Percentiles rank a stretch among this genome's conserved stretches.
Evolutionary conservation across 306 rosid species (phyloP).

Genomic region (Amphicarpaea edgeworthii): DNA sequence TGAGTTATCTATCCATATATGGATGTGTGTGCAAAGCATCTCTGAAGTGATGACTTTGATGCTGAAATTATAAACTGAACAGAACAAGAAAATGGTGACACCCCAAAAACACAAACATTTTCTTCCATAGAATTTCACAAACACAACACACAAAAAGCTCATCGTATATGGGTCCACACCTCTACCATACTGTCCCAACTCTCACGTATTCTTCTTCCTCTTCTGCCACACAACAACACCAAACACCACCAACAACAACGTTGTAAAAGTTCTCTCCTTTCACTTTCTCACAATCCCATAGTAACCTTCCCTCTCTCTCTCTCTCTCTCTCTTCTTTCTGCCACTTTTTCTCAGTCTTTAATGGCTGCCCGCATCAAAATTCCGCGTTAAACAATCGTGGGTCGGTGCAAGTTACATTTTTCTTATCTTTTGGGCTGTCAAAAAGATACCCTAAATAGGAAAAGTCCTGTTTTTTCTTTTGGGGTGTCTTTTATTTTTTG

Average conservation of each 20-base stretch:
- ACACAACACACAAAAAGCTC: slow-evolving; percentile 17
- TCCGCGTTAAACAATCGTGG: slow-evolving; percentile 55
- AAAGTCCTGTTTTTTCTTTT: slow-evolving; percentile 32
- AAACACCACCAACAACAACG: slow-evolving; percentile 50
- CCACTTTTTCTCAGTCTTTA: slow-evolving; percentile 70
- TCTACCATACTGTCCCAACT: slow-evolving; percentile 58
- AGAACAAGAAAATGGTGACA: slow-evolving; percentile 25
- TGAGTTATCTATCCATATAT: background rate
- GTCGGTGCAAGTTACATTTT: slow-evolving; percentile 76
- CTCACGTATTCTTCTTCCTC: slow-evolving; percentile 65
- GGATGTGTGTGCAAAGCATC: slow-evolving; percentile 5
- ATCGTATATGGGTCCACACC: slow-evolving; percentile 32
- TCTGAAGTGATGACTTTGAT: slow-evolving; percentile 15
- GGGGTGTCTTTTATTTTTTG: slow-evolving; percentile 2
- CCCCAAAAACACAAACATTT: slow-evolving; percentile 2
- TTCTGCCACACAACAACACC: slow-evolving; percentile 39
- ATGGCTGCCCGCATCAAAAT: slow-evolving; percentile 69
- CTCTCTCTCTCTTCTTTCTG: slow-evolving; percentile 24
- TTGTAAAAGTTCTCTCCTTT: slow-evolving; percentile 48
- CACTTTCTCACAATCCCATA: slow-evolving; percentile 39
- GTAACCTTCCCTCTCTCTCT: background rate
- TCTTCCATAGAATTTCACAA: slow-evolving; percentile 10
- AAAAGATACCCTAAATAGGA: slow-evolving; percentile 58
- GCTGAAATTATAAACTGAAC: background rate
- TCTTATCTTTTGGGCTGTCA: slow-evolving; percentile 68